Base-by-base conservation (phyloP, 2,329 filamentous ascomycete species). In the Aspergillus japonicus region DNA sequence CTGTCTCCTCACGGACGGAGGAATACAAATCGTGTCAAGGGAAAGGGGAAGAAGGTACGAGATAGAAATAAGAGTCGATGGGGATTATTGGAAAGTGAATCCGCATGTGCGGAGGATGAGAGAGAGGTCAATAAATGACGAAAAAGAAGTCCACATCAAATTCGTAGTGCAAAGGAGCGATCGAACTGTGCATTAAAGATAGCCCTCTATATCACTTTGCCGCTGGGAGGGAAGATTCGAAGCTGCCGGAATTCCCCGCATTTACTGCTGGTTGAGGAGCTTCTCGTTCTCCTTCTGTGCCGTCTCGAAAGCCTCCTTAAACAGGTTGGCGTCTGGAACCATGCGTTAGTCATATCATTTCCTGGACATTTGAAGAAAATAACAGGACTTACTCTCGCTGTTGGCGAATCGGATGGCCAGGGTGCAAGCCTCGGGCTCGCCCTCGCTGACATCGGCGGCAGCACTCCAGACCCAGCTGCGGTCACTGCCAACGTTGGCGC, bases 391-490 rank as follows among this genome's bases (percentile, higher is more conserved):
- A 96, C 92, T 98, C 77, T 99, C 95, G 69, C 91, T 89, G 85
- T 98, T 99, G 81, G 90, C 94, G 73, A 99, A 97, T 69, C 95
- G 92, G 72, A 99, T 98, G 66, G 95, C 95, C 72, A 99, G 85
- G 57, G 95, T 99, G 73, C 92, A 89, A 58, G 93, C 92, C 85
- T 99, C 95, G 65, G 95, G 90, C 83, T 97, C 94, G 64, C 95
- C 95, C 85, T 99, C 95, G 74, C 92, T 96, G 70, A 98, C 94
- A 84, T 99, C 95, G 68, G 95, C 95, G 60, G 93, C 90, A 62
- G 93, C 94, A 75, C 96, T 98, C 95, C 95, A 99, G 68, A 99
- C 95, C 95, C 95, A 99, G 82, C 90, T 96, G 78, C 95, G 90
- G 83, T 99, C 95, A 73, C 91, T 96, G 73, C 95, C 95, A 68